These are phyloP conservation scores for Podaxis sp. DNA, from an alignment of 768 basidiomycete genomes.

Conservation along the genomic window DNA sequence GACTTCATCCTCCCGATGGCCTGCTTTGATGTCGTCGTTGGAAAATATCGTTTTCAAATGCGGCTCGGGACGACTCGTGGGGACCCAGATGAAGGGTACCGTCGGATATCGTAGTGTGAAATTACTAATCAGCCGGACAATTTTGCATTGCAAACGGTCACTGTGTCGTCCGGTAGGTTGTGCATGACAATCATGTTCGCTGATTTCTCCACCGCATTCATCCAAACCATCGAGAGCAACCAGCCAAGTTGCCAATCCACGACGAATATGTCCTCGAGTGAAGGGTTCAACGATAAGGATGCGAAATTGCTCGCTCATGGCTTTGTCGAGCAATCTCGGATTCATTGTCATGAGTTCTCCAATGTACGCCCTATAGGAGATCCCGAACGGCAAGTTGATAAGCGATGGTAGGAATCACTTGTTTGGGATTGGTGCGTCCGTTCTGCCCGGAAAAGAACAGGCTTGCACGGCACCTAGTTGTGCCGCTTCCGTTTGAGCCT, in stretches of 20 bases:
- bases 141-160: slow-evolving; percentile 10
- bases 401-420: slow-evolving; percentile 22
- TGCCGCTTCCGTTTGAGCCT: slow-evolving; percentile 8
- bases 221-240: slow-evolving; percentile 27
- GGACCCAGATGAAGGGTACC: slow-evolving; percentile 22
- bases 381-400: slow-evolving; percentile 19
- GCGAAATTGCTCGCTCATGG: slow-evolving; percentile 12
- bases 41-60: slow-evolving; percentile 20
- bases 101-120: not conserved
- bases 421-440: slow-evolving; percentile 1
- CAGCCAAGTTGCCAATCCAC: not conserved
- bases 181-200: not conserved
- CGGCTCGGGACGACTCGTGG: slow-evolving; percentile 28
- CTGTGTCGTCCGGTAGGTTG: not conserved
- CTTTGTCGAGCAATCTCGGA: slow-evolving; percentile 14
- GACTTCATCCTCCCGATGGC: slow-evolving; percentile 5
- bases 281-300: slow-evolving; percentile 18
- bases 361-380: slow-evolving; percentile 5
- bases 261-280: not conserved
- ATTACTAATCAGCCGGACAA: slow-evolving; percentile 18
- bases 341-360: slow-evolving; percentile 2
- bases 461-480: slow-evolving; percentile 18
- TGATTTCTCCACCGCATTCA: slow-evolving; percentile 20
- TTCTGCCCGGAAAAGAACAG: slow-evolving; percentile 23
- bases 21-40: not conserved